A percentile compares a stretch with the other conserved stretches of the same genome.
phyloP scores from a whole-genome alignment of 2,329 filamentous ascomycete genomes.

The Trichocomaceae sp. region DNA sequence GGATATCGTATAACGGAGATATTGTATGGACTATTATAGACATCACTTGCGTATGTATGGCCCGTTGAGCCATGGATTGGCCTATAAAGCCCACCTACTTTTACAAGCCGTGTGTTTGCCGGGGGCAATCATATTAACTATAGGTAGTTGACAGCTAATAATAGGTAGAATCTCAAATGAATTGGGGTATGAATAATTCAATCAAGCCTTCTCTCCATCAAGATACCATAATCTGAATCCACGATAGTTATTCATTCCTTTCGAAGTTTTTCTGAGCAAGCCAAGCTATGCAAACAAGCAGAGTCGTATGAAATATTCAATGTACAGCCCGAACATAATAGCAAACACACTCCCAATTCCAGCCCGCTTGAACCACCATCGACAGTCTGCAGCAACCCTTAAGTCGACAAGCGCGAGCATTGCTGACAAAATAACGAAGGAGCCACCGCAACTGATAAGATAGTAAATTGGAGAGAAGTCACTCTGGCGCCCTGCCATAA shows the following conservation, averaged over 20 bases:
- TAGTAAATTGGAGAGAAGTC: constrained; percentile 8
- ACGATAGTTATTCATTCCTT: background rate
- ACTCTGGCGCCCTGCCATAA: background rate
- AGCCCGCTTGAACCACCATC: constrained; percentile 6
- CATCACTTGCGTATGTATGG: no score
- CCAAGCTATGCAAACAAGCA: background rate
- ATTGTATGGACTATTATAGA: no score
- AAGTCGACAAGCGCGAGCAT: constrained; percentile 9
- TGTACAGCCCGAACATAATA: constrained; percentile 2
- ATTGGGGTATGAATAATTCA: no score
- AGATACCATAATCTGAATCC: background rate
- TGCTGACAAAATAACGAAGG: constrained; percentile 1
- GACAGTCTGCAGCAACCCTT: constrained; percentile 7
- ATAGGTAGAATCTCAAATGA: background rate
- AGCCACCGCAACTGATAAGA: background rate
- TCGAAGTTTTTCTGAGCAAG: background rate
- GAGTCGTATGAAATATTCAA: constrained; percentile 9
- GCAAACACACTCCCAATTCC: background rate
- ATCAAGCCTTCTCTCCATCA: background rate
- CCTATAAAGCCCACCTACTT: no score
- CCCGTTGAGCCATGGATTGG: no score
- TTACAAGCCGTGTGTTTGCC: background rate
- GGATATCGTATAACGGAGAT: no score
- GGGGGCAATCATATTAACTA: background rate
- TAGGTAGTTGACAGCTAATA: background rate